Evolutionary conservation across 192 early-diverging fungal species (phyloP).

Genomic region (Backusella mclennaniae): DNA sequence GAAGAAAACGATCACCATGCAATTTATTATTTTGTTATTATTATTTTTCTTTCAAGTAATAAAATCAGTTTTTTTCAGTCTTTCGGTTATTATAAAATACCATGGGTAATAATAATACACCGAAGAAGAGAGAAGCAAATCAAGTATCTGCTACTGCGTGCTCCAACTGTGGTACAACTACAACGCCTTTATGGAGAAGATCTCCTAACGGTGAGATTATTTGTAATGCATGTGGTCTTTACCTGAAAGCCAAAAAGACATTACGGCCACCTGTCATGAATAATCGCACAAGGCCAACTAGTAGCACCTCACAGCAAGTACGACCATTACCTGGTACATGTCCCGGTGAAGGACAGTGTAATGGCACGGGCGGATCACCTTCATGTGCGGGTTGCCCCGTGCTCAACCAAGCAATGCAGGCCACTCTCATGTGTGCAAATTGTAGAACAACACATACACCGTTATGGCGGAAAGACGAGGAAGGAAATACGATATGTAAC

Average conservation of each 20-base stretch:
- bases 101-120: background rate
- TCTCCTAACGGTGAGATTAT: slow-evolving; percentile 85
- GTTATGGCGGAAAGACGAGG: slow-evolving; percentile 74
- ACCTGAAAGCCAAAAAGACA: slow-evolving; percentile 51
- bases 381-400: slow-evolving; percentile 77
- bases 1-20: slow-evolving; percentile 1
- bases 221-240: slow-evolving; percentile 92
- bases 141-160: slow-evolving; percentile 59
- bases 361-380: slow-evolving; percentile 67
- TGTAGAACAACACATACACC: slow-evolving; percentile 79
- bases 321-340: slow-evolving; percentile 52
- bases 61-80: background rate
- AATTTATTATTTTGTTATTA: background rate
- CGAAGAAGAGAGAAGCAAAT: background rate
- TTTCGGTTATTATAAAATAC: background rate
- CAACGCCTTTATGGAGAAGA: slow-evolving; percentile 92
- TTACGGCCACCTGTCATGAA: slow-evolving; percentile 46
- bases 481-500: slow-evolving; percentile 78
- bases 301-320: slow-evolving; percentile 32
- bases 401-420: slow-evolving; percentile 61
- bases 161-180: slow-evolving; percentile 86
- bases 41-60: background rate
- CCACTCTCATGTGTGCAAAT: slow-evolving; percentile 65
- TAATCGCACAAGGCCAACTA: slow-evolving; percentile 18
- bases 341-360: slow-evolving; percentile 76